A percentile compares a stretch with the other conserved stretches of the same genome.
These are phyloP conservation scores for Penicillium hordei DNA, from an alignment of 2,329 filamentous ascomycete genomes.

Conservation along the genomic window DNA sequence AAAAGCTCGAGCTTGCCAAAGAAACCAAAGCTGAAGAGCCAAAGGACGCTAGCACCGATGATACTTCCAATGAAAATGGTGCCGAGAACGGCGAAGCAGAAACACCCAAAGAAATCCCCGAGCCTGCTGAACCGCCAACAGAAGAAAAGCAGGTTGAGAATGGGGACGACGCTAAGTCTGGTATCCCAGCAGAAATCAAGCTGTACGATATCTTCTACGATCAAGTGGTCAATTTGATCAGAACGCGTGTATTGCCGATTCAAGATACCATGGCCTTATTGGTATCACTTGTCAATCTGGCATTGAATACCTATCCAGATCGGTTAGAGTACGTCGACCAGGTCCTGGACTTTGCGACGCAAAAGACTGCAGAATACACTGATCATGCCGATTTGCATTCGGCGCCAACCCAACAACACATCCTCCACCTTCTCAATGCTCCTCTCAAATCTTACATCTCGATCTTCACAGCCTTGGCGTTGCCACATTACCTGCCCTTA, in stretches of 20 bases:
- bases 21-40: conserved; percentile 54
- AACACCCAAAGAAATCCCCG: conserved; percentile 27
- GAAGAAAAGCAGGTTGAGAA: conserved; percentile 36
- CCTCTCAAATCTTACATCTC: conserved; percentile 88
- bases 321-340: conserved; percentile 93
- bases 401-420: conserved; percentile 78
- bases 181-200: conserved; percentile 65
- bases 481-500: conserved; percentile 88
- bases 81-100: conserved; percentile 38
- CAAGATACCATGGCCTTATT: conserved; percentile 92
- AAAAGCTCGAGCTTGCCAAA: conserved; percentile 67
- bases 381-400: conserved; percentile 97
- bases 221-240: conserved; percentile 90
- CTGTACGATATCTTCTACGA: conserved; percentile 97
- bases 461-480: conserved; percentile 90
- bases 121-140: conserved; percentile 27
- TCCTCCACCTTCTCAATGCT: conserved; percentile 85
- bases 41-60: conserved; percentile 38
- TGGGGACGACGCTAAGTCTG: conserved; percentile 39
- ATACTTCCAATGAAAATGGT: conserved; percentile 36
- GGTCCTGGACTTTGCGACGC: conserved; percentile 81
- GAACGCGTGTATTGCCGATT: conserved; percentile 84
- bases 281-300: conserved; percentile 90
- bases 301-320: conserved; percentile 93
- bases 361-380: conserved; percentile 82